A percentile compares a stretch with the other conserved stretches of the same genome.
Evolutionary conservation across 305 asterid genomes (phyloP).

Genomic region (Striga hermonthica): DNA sequence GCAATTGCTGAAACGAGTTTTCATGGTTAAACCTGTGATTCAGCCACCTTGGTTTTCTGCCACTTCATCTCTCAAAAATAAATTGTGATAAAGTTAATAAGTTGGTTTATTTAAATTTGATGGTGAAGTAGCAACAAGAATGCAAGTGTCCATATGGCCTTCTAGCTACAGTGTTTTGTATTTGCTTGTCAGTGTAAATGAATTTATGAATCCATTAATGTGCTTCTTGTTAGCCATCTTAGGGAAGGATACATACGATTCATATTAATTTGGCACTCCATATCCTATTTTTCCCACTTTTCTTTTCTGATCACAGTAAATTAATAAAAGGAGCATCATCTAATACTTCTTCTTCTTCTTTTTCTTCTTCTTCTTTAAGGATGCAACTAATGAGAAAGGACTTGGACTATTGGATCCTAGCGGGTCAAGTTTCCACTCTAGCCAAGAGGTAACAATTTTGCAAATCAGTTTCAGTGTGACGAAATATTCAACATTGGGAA

Average conservation of each 20-base stretch:
- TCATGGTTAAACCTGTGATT: not conserved
- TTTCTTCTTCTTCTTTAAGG: conserved; percentile 36
- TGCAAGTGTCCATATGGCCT: conserved; percentile 3
- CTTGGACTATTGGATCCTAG: conserved; percentile 51
- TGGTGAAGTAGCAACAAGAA: not conserved
- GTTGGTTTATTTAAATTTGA: not conserved
- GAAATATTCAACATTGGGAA: conserved; percentile 2
- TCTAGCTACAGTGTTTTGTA: not conserved
- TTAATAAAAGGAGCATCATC: conserved; percentile 19
- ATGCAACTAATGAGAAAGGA: conserved; percentile 42
- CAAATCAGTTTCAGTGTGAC: conserved; percentile 9
- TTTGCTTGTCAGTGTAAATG: conserved; percentile 5
- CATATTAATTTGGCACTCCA: conserved; percentile 18
- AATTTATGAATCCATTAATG: conserved; percentile 2
- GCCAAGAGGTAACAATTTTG: conserved; percentile 56
- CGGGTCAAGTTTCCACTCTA: conserved; percentile 53
- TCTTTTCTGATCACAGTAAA: conserved; percentile 13
- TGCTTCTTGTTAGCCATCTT: conserved; percentile 15
- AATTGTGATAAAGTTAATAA: not conserved
- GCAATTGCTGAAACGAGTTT: conserved; percentile 16
- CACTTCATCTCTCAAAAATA: not conserved
- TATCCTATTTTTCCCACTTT: not conserved
- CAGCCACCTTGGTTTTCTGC: not conserved
- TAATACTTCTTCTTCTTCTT: conserved; percentile 28
- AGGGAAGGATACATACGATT: conserved; percentile 16